phyloP scores from a whole-genome alignment of 306 rosid species.

The Cicer pinnatifidum region DNA sequence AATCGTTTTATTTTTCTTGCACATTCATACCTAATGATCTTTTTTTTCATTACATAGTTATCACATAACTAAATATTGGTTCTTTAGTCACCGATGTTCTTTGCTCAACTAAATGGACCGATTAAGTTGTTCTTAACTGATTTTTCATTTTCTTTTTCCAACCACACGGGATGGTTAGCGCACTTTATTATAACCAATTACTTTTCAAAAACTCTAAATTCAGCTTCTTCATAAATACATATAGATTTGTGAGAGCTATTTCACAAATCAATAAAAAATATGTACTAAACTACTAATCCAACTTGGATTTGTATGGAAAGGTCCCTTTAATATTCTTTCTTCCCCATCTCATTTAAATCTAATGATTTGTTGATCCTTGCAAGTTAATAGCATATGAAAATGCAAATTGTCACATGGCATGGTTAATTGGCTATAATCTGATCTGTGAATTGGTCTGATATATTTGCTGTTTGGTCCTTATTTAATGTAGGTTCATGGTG shows the following conservation, averaged over 20 bases:
- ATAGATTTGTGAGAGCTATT: background rate
- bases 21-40: background rate
- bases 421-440: background rate
- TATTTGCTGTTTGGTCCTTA: background rate
- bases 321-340: background rate
- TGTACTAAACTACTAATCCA: background rate
- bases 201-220: background rate
- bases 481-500: slow-evolving; percentile 75
- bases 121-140: too few species aligned
- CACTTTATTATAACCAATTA: background rate
- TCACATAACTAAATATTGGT: background rate
- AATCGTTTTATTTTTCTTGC: too few species aligned
- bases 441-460: slow-evolving; percentile 1
- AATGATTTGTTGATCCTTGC: background rate
- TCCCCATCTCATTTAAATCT: background rate
- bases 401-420: background rate
- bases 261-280: background rate
- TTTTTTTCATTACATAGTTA: background rate
- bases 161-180: background rate
- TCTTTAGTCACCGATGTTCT: slow-evolving; percentile 6
- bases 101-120: background rate
- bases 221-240: background rate
- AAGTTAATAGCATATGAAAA: background rate
- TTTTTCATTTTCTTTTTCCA: background rate
- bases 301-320: background rate